Conservation (phyloP, 2,329 filamentous ascomycete genomes). For the Apiospora koreana region DNA sequence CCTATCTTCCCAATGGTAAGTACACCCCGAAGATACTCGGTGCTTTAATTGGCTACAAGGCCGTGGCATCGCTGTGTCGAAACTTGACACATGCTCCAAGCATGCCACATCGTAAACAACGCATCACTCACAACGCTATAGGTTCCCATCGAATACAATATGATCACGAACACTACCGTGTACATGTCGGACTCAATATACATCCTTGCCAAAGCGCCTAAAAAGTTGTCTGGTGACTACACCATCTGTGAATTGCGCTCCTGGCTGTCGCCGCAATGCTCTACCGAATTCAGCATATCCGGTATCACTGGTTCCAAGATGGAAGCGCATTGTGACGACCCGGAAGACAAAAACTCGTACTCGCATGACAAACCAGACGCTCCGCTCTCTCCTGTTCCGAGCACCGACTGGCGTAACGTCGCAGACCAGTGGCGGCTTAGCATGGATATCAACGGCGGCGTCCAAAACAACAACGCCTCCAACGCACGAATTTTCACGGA, state of each 20-base stretch:
- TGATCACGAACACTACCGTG: conserved; percentile 57
- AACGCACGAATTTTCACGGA: conserved; percentile 61
- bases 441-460: conserved; percentile 58
- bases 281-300: conserved; percentile 60
- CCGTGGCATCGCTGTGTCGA: too few relatives aligned
- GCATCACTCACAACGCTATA: conserved; percentile 23
- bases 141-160: conserved; percentile 66
- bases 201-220: conserved; percentile 55
- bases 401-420: conserved; percentile 56
- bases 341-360: conserved; percentile 56
- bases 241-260: conserved; percentile 69
- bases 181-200: conserved; percentile 59
- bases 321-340: conserved; percentile 61
- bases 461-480: conserved; percentile 55
- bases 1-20: conserved; percentile 53
- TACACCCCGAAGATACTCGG: too few relatives aligned
- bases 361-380: conserved; percentile 39
- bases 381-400: conserved; percentile 28
- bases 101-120: background rate
- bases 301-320: conserved; percentile 61
- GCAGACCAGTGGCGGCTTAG: conserved; percentile 55
- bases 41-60: too few relatives aligned
- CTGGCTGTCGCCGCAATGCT: conserved; percentile 65
- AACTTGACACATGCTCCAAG: background rate
- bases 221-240: conserved; percentile 46